Percentiles rank a stretch among this genome's conserved stretches.
These are phyloP conservation scores for Penicillium riverlandense DNA, from an alignment of 495 filamentous ascomycete species.

Conservation along the genomic window DNA sequence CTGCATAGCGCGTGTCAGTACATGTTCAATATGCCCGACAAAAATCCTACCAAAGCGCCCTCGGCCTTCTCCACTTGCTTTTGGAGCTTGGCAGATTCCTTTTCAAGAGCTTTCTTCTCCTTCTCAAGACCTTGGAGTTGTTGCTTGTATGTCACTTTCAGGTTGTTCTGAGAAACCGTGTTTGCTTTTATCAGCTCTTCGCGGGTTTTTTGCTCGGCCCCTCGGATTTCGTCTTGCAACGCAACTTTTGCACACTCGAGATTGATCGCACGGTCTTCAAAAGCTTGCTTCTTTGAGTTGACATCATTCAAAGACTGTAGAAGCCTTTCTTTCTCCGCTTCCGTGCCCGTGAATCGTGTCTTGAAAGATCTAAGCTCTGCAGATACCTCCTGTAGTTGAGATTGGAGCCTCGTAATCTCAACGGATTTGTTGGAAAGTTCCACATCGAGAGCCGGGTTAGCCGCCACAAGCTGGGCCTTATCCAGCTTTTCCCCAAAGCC, in stretches of 20 bases:
- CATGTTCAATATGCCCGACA: neutral
- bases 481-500: slow-evolving; percentile 12
- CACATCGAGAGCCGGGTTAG: slow-evolving; percentile 4
- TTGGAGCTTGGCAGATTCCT: slow-evolving; percentile 1
- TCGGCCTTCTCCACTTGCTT: slow-evolving; percentile 13
- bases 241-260: slow-evolving; percentile 13
- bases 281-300: slow-evolving; percentile 3
- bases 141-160: slow-evolving; percentile 15
- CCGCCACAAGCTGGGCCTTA: slow-evolving; percentile 12
- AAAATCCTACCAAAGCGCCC: slow-evolving; percentile 18
- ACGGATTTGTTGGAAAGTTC: slow-evolving; percentile 8
- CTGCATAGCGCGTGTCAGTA: neutral
- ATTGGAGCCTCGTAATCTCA: slow-evolving; percentile 20
- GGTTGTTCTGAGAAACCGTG: slow-evolving; percentile 10
- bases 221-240: slow-evolving; percentile 12
- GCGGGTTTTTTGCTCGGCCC: slow-evolving; percentile 13
- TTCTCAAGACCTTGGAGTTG: slow-evolving; percentile 11
- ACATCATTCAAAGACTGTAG: slow-evolving; percentile 13
- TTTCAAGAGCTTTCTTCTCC: slow-evolving; percentile 17
- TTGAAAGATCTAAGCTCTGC: slow-evolving; percentile 8
- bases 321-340: slow-evolving; percentile 9
- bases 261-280: slow-evolving; percentile 2
- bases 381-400: slow-evolving; percentile 12
- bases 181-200: slow-evolving; percentile 18
- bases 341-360: slow-evolving; percentile 8